These are phyloP conservation scores for Penicillium pancosmium DNA, from an alignment of 495 filamentous ascomycete species.

Conservation along the genomic window DNA sequence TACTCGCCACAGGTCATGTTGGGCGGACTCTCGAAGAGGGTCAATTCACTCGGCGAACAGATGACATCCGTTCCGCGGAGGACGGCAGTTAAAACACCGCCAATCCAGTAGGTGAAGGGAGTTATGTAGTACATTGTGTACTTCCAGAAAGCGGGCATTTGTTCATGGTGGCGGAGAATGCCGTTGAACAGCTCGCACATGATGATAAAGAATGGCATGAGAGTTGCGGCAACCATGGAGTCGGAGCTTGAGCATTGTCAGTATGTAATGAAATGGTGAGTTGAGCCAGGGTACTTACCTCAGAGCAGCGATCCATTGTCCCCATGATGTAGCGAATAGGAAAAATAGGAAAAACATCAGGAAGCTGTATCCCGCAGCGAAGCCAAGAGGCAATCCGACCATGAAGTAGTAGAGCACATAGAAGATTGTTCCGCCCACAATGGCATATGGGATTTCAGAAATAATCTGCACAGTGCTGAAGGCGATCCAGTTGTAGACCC, in stretches of 20 bases:
- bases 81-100: slow-evolving; percentile 74
- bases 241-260: slow-evolving; percentile 50
- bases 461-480: slow-evolving; percentile 72
- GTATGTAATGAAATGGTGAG: background rate
- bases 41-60: slow-evolving; percentile 62
- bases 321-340: slow-evolving; percentile 74
- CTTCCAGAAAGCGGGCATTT: slow-evolving; percentile 81
- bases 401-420: slow-evolving; percentile 77
- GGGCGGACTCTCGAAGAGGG: slow-evolving; percentile 60
- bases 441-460: slow-evolving; percentile 74
- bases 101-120: slow-evolving; percentile 83
- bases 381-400: slow-evolving; percentile 59
- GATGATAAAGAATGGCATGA: slow-evolving; percentile 72
- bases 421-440: slow-evolving; percentile 71
- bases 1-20: slow-evolving; percentile 72
- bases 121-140: slow-evolving; percentile 79
- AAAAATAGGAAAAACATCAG: slow-evolving; percentile 79
- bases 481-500: slow-evolving; percentile 72
- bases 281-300: slow-evolving; percentile 36
- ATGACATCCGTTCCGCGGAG: slow-evolving; percentile 63
- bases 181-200: slow-evolving; percentile 68
- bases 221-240: slow-evolving; percentile 67
- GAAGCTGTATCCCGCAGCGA: slow-evolving; percentile 77
- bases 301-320: slow-evolving; percentile 68
- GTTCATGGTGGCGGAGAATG: slow-evolving; percentile 74